Conservation (phyloP, 1,284 basidiomycete genomes). For the Malassezia slooffiae region DNA sequence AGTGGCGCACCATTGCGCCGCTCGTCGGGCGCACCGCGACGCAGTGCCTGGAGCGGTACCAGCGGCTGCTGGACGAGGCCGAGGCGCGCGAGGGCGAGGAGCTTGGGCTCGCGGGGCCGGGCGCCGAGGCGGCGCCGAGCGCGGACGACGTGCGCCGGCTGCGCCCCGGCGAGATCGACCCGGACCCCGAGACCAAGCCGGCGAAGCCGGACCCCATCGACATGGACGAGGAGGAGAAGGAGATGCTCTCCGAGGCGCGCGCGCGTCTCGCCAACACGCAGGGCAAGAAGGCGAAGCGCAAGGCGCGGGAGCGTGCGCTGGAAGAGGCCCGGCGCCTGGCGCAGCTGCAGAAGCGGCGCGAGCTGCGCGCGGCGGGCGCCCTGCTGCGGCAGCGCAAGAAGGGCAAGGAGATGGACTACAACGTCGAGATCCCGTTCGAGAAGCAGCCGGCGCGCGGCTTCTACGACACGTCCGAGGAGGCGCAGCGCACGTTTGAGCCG, state of each 20-base stretch:
- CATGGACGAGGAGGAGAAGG: conserved; percentile 99
- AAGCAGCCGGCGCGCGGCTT: conserved; percentile 90
- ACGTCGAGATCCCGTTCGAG: conserved; percentile 96
- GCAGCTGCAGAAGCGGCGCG: conserved; percentile 92
- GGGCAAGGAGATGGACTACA: conserved; percentile 98
- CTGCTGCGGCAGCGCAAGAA: conserved; percentile 70
- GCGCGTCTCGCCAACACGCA: conserved; percentile 97
- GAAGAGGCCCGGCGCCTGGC: conserved; percentile 91
- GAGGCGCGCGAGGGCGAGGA: conserved; percentile 47
- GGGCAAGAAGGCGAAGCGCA: conserved; percentile 98
- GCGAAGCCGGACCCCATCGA: conserved; percentile 97
- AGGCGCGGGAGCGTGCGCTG: conserved; percentile 70
- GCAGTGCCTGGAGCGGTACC: conserved; percentile 95
- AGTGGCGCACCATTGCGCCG: conserved; percentile 98
- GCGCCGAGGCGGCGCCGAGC: conserved; percentile 63
- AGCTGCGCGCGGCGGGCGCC: conserved; percentile 93
- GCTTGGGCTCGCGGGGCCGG: conserved; percentile 67
- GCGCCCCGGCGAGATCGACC: conserved; percentile 92
- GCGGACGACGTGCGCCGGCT: conserved; percentile 80
- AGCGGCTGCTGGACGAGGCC: conserved; percentile 92
- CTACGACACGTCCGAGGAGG: conserved; percentile 91
- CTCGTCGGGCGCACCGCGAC: conserved; percentile 98
- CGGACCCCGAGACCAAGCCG: conserved; percentile 95
- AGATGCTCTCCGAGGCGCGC: conserved; percentile 97
- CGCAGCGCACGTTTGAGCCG: conserved; percentile 71